Evolutionary conservation across 1,139 yeast species (phyloP), one percentile per base, ranked within the genome.

Genomic region (Hyphopichia fennica): DNA sequence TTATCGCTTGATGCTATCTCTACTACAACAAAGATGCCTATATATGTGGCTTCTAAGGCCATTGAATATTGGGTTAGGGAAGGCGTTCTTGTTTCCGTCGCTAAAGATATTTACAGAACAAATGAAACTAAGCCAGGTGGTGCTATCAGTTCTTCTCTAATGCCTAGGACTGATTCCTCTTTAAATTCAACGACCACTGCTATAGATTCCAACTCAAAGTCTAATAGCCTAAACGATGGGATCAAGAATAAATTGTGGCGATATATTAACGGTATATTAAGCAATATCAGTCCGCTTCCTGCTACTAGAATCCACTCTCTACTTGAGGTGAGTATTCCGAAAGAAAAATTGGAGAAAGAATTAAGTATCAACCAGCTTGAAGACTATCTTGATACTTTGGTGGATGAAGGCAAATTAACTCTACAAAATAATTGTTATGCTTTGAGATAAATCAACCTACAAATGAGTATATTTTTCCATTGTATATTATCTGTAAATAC

Each of bases 41-140:
- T 62, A 13, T 72, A 71, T 41, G 45, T 62, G 31, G 78, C 69
- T 0, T 48, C 58, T 1, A 63, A 67, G 19, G 71, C 77, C 0
- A 53, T 84, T 36, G 57, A 65, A 4, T 84, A 66, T 50, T 87
- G 95, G 95, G 73, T 73, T 1, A 60, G 69, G 19, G 60, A 74
- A 40, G 75, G 75, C 0, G 72, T 86, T 0, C 49, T 86, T 13
- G 38, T 57, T 7, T 68, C 69, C 40, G 50, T 62, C 5, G 59
- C 68, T 1, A 58, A 62, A n/a, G 65, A 65, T 8, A 47, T 57
- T 18, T 62, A 48, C 41, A 50, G 50, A 15, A 49, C 47, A 7
- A 57, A 58, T 41, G 64, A 60, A 35, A 41, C 31, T 25, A n/a
- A n/a, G n/a, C n/a, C n/a, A n/a, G n/a, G n/a, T n/a, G n/a, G 25